Conservation (phyloP, 1,284 basidiomycete species). For the Inonotus obliquus region DNA sequence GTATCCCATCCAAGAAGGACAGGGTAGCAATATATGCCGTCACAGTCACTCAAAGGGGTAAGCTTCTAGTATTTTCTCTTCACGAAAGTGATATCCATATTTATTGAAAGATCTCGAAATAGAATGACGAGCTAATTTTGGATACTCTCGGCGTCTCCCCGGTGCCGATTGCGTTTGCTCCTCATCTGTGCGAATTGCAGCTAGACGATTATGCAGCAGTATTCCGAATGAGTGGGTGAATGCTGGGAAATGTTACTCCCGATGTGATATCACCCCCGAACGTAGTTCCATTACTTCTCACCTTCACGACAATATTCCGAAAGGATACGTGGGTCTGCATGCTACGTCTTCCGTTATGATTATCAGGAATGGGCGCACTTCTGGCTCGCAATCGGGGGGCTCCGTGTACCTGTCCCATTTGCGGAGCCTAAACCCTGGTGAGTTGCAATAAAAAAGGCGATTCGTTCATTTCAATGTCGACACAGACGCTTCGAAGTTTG, state of each 20-base stretch:
- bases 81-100: not conserved
- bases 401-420: not conserved
- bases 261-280: not conserved
- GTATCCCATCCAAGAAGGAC: not conserved
- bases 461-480: not conserved
- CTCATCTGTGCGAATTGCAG: not conserved
- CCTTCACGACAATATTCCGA: not conserved
- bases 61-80: not conserved
- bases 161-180: constrained; percentile 1
- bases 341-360: not conserved
- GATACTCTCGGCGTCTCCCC: not conserved
- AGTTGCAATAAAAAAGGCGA: not conserved
- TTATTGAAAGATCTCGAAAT: not conserved
- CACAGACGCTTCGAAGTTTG: not conserved
- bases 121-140: not conserved
- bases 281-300: not conserved
- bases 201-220: not conserved
- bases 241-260: not conserved
- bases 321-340: not conserved
- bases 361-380: not conserved
- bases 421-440: not conserved
- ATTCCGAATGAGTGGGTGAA: not conserved
- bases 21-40: not conserved
- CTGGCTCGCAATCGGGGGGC: not conserved
- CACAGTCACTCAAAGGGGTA: not conserved